Conservation (phyloP, 2,329 filamentous ascomycete genomes). For the Fusarium xyrophilum region DNA sequence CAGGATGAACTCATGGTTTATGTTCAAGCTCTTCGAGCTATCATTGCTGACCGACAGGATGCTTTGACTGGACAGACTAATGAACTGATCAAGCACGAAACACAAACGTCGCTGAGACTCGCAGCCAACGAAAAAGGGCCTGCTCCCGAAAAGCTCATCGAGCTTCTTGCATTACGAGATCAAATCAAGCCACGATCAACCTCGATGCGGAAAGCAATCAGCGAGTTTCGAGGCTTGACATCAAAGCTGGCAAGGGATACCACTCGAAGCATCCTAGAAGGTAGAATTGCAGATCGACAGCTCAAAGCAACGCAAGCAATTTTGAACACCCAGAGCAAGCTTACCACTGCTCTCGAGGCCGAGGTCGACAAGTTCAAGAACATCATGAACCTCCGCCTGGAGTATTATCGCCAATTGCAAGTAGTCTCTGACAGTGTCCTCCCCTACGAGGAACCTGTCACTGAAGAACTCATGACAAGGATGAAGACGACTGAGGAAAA, state of each 20-base stretch:
- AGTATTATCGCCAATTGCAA: slow-evolving; percentile 91
- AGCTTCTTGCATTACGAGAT: slow-evolving; percentile 58
- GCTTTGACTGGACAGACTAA: slow-evolving; percentile 81
- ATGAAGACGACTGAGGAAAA: slow-evolving; percentile 47
- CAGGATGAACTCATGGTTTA: slow-evolving; percentile 92
- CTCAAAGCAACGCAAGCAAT: slow-evolving; percentile 66
- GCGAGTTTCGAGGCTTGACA: slow-evolving; percentile 73
- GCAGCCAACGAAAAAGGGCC: slow-evolving; percentile 72
- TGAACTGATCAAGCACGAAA: slow-evolving; percentile 75
- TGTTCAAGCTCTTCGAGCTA: slow-evolving; percentile 76
- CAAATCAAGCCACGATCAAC: slow-evolving; percentile 60
- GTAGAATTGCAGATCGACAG: slow-evolving; percentile 68
- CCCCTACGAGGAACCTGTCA: slow-evolving; percentile 70
- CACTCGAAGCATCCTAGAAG: slow-evolving; percentile 69
- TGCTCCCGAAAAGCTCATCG: slow-evolving; percentile 67
- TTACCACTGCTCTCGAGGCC: slow-evolving; percentile 59
- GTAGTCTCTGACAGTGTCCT: slow-evolving; percentile 87
- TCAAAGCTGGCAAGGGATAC: slow-evolving; percentile 53
- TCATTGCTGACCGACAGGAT: slow-evolving; percentile 79
- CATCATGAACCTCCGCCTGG: slow-evolving; percentile 83
- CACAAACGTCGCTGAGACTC: slow-evolving; percentile 63
- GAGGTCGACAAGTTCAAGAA: slow-evolving; percentile 79
- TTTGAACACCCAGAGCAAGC: slow-evolving; percentile 60
- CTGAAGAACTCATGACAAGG: slow-evolving; percentile 55
- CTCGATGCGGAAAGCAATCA: slow-evolving; percentile 74